phyloP scores from a whole-genome alignment of 2,329 filamentous ascomycete genomes.

The Tolypocladium album region DNA sequence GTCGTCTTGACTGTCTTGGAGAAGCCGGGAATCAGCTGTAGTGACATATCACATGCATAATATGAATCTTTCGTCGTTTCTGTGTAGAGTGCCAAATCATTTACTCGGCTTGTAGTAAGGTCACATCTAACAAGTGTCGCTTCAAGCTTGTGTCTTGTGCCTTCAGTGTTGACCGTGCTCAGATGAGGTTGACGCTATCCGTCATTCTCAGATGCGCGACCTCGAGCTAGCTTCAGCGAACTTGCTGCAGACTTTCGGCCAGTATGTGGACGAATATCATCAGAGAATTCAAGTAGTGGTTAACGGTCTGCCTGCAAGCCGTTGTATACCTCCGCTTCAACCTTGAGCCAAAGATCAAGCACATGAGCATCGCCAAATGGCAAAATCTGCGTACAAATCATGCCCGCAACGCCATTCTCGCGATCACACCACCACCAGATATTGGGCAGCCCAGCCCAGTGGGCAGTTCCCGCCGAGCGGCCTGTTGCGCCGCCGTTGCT shows the following conservation, averaged over 20 bases:
- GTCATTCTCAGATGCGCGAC: no score
- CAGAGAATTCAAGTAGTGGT: neutral
- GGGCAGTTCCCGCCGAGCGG: slow-evolving; percentile 35
- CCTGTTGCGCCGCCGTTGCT: slow-evolving; percentile 36
- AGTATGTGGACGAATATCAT: no score
- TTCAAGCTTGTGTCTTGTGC: neutral
- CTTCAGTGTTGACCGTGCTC: neutral
- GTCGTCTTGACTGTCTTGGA: slow-evolving; percentile 43
- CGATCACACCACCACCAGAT: slow-evolving; percentile 53
- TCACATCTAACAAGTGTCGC: neutral
- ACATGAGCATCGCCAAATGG: slow-evolving; percentile 36
- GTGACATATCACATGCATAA: slow-evolving; percentile 29
- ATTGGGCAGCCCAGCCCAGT: slow-evolving; percentile 51
- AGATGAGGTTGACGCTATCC: no score
- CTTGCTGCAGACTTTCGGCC: no score
- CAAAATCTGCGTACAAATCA: slow-evolving; percentile 38
- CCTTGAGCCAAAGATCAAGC: slow-evolving; percentile 24
- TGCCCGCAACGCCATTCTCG: slow-evolving; percentile 45
- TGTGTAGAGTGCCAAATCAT: neutral
- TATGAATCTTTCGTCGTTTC: neutral
- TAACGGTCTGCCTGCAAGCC: neutral
- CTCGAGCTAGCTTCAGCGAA: no score
- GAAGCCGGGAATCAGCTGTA: slow-evolving; percentile 49
- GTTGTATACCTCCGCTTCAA: slow-evolving; percentile 27
- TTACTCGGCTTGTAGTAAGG: neutral